Evolutionary conservation across 257 asterid genomes (phyloP), one percentile per base, ranked within the genome.

Genomic region (Prunella vulgaris): DNA sequence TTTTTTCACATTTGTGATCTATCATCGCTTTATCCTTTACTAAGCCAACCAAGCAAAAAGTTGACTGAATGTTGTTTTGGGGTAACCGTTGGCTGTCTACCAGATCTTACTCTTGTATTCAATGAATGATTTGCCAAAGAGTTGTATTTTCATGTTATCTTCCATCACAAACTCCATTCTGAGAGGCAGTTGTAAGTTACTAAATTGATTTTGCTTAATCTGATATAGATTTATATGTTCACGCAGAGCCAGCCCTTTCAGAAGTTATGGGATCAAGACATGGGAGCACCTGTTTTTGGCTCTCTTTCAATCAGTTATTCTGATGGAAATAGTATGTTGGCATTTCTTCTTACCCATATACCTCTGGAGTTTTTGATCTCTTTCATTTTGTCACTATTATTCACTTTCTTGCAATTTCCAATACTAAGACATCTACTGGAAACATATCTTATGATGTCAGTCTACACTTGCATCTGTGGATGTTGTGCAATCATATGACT

Each of bases 231-330:
- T 72, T 69, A 18, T 72, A 62, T 76, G 75, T 68, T 46, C 37
- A 49, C 78, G 80, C 80, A 91, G 97, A 79, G 76, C 60, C 71
- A 40, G 48, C 86, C 90, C 38, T 88, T 81, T 67, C 56, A 78
- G 79, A 78, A 77, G 80, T 71, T 79, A 61, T 93, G 98, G 98
- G 70, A 79, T 79, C 84, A 67, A 74, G 93, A 90, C 63, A 70
- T 90, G 81, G 94, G 91, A 76, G 92, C 90, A 46, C 96, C 98
- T 67, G 72, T 90, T 65, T 93, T 93, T 81, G 92, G 88, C 60
- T 90, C 96, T 71, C 90, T 90, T 74, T 77, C 88, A 65, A 66
- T 93, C 77, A 74, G 72, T 76, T 71, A 66, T 69, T 58, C 82
- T 24, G 74, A 79, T 72, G 87, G 86, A 77, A 84, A 82, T 71